Evolutionary conservation across 495 filamentous ascomycete species (phyloP).

Genomic region (Aspergillus saccharolyticus): DNA sequence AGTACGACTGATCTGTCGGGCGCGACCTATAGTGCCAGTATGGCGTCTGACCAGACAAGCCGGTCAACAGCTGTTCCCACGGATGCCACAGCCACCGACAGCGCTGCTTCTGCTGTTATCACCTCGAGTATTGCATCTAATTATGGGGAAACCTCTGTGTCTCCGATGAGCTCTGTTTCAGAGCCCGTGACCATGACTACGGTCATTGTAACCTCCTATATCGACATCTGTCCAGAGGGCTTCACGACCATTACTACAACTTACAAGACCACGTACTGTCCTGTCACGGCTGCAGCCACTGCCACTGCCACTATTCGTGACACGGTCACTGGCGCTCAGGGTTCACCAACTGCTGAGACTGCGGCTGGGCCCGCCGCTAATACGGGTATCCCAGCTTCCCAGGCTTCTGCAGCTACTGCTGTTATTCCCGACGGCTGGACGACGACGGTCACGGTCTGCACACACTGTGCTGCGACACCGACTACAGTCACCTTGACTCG

Average conservation of each 20-base stretch:
- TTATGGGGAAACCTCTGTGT: conserved; percentile 16
- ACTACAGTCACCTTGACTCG: conserved; percentile 42
- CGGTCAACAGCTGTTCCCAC: conserved; percentile 3
- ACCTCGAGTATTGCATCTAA: conserved; percentile 36
- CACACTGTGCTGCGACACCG: conserved; percentile 36
- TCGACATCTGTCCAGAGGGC: conserved; percentile 40
- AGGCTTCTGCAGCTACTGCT: conserved; percentile 6
- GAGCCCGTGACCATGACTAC: conserved; percentile 23
- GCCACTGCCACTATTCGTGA: conserved; percentile 23
- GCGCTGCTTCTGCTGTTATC: conserved; percentile 7
- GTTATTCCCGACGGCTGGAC: conserved; percentile 42
- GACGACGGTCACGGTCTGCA: conserved; percentile 46
- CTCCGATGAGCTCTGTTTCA: background rate
- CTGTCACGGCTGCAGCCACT: conserved; percentile 24
- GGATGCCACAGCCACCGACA: conserved; percentile 7
- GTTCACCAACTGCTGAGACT: conserved; percentile 13
- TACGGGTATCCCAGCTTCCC: background rate
- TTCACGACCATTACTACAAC: conserved; percentile 43
- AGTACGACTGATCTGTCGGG: background rate
- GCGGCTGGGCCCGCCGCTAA: conserved; percentile 16
- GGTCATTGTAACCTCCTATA: conserved; percentile 40
- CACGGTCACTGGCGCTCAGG: conserved; percentile 7
- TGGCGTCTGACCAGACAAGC: conserved; percentile 2
- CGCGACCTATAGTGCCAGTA: background rate
- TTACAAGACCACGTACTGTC: conserved; percentile 36